These are phyloP conservation scores for Trypanosoma congolense DNA, from an alignment of 208 protist species.

Conservation along the genomic window DNA sequence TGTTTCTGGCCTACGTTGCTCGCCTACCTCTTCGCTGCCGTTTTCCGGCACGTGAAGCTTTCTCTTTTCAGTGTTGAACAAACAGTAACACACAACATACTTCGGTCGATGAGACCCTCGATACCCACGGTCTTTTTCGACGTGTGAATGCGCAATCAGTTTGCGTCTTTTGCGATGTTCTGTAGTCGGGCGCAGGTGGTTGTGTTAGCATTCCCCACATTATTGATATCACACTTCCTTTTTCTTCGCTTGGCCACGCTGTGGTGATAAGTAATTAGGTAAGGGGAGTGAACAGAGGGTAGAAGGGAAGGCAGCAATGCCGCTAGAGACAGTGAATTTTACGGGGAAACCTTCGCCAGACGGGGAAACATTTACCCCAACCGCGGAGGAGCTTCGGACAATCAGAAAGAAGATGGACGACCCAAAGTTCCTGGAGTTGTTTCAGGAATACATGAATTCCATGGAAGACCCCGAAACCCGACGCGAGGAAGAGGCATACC, in stretches of 20 bases:
- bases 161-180: no score
- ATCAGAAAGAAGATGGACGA: slow-evolving; percentile 88
- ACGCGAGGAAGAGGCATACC: slow-evolving; percentile 85
- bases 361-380: slow-evolving; percentile 52
- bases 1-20: neutral
- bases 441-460: slow-evolving; percentile 85
- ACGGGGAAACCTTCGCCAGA: slow-evolving; percentile 7
- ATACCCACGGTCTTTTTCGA: no score
- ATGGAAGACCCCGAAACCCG: slow-evolving; percentile 83
- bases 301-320: slow-evolving; percentile 25
- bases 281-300: neutral
- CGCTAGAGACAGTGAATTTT: slow-evolving; percentile 67
- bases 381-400: slow-evolving; percentile 62
- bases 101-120: no score
- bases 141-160: no score
- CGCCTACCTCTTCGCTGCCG: neutral
- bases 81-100: no score
- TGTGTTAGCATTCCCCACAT: no score
- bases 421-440: slow-evolving; percentile 81
- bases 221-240: no score
- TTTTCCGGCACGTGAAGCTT: no score
- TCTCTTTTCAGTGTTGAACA: no score
- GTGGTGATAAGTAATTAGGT: no score
- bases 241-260: neutral
- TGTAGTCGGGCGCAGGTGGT: no score